Base-by-base conservation (phyloP, 805 yeast species). In the Metschnikowia chrysomelidarum region DNA sequence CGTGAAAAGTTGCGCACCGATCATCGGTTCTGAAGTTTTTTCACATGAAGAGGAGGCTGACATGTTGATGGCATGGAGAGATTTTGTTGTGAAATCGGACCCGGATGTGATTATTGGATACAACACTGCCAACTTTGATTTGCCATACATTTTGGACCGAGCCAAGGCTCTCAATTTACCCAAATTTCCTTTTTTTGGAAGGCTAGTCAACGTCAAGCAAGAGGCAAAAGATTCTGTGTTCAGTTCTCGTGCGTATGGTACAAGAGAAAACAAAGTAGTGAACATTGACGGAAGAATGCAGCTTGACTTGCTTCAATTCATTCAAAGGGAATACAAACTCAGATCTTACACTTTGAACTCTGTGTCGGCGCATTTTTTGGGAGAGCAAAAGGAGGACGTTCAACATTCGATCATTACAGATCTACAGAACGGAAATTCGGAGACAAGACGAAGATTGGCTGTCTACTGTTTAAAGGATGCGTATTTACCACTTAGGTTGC, bases 391-490 rank as follows among this genome's bases (percentile, higher is more conserved):
- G 53, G 99, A 93, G 64, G 99, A 93, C 56, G 99, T 93, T 8
- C 98, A 89, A 43, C 96, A 91, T 57, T 87, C 98, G 3, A 91
- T 91, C 47, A 93, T 93, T 59, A 87, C 98, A 0, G 95, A 87
- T 35, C 69, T 93, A 37, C 98, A 93, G 51, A 87, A 89, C 49
- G 98, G 98, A 28, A 85, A 78, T 19, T 73, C 86, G 18, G 98
- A 93, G 51, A 85, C 98, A 0, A 79, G 99, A 64, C 70, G 98
- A 61, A 75, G 99, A 43, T 69, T 93, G 53, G 99, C 99, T 0
- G 97, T 93, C 5, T 93, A 93, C 60, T 93, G 99, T 72, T 68
- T 93, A 51, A 93, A 93, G 53, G 99, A 93, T 69, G 96, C 98
- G 0, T 89, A 83, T 53, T 67, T 93, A 29, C 98, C 98, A 1